Evolutionary conservation across 2,329 filamentous ascomycete species (phyloP), one percentile per base, ranked within the genome.

Genomic region (Parafenestella ontariensis): DNA sequence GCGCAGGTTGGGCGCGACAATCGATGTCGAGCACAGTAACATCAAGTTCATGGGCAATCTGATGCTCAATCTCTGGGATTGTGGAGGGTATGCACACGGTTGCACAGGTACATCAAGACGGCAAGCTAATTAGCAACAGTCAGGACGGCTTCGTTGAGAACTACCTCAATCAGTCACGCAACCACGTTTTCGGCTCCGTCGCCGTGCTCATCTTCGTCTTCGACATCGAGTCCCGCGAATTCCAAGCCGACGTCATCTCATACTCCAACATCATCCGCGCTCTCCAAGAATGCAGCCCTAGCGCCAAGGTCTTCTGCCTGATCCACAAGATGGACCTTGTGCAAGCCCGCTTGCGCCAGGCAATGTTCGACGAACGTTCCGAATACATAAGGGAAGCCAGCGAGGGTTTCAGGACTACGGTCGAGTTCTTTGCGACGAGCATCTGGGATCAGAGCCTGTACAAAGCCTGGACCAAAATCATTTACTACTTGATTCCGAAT

Each of bases 241-340:
- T 96, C 68, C 91, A 95, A 59, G 89, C 92, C 67, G 95, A 99
- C 75, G 86, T 98, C 47, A 87, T 94, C 52, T 96, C 92, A 54
- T 99, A 98, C 81, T 87, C 89, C 47, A 89, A 91, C 63, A 95
- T 98, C 74, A 91, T 98, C 65, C 87, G 89, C 45, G 95, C 95
- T 0, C 83, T 99, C 34, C 85, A 89, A 50, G 93, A 98, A 78
- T 96, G 88, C 82, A 96, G 91, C 43, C 85, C 86, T 1, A 79
- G 78, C 29, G 92, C 94, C 59, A 90, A 91, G 74, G 89, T 99
- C 69, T 99, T 98, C 79, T 90, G 95, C 58, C 86, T 99, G 40
- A 90, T 99, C 64, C 95, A 99, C 87, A 99, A 99, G 79, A 97
- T 99, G 90, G 95, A 99, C 75, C 85, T 99, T 23, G 92, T 98